Percentiles rank a stretch among this genome's conserved stretches.
Conservation (phyloP, 176 grass and related monocot genomes). For the Carex cristatella region DNA sequence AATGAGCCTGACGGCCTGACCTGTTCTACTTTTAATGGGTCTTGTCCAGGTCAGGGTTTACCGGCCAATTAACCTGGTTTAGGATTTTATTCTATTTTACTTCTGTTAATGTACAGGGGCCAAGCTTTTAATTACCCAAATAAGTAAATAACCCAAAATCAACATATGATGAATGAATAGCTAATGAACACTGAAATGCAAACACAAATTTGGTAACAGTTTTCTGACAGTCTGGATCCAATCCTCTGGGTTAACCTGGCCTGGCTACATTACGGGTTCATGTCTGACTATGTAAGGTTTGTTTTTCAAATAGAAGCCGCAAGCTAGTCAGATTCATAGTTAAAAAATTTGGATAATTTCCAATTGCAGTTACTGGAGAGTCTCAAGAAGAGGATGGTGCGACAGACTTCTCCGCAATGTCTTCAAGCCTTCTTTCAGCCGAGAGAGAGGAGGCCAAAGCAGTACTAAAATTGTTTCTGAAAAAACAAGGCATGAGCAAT, state of each 20-base stretch:
- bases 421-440: constrained; percentile 62
- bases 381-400: constrained; percentile 16
- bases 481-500: constrained; percentile 76
- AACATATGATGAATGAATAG: neutral
- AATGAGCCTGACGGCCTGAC: neutral
- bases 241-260: neutral
- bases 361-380: constrained; percentile 38
- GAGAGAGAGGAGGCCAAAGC: constrained; percentile 95
- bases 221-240: neutral
- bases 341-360: neutral
- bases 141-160: neutral
- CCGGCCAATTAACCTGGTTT: neutral
- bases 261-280: too few species aligned
- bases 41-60: neutral
- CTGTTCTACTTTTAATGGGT: neutral
- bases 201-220: neutral
- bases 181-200: neutral
- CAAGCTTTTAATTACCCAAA: neutral
- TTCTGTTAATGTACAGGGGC: neutral
- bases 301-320: neutral
- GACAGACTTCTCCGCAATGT: constrained; percentile 32
- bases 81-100: neutral
- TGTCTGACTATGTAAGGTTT: neutral
- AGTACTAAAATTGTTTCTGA: constrained; percentile 77
- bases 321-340: neutral